These are phyloP conservation scores for Pilobolus umbonatus DNA, from an alignment of 192 early-diverging fungal species.

Conservation along the genomic window DNA sequence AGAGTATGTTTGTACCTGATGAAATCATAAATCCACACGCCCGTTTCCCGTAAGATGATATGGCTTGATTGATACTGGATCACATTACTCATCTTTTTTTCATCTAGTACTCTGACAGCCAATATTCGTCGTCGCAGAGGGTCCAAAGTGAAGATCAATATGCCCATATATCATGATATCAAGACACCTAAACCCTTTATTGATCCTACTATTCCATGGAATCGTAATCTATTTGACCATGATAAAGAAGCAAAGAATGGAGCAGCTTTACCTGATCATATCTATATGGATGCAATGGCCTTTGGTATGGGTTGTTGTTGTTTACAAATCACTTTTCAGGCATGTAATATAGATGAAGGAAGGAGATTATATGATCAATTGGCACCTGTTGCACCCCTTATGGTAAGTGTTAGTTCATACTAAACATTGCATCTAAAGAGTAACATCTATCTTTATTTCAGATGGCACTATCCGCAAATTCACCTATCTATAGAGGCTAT, in stretches of 20 bases:
- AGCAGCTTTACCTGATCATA: slow-evolving; percentile 83
- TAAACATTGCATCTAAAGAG: not conserved
- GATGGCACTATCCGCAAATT: slow-evolving; percentile 86
- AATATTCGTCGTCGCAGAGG: slow-evolving; percentile 94
- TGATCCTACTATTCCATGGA: slow-evolving; percentile 62
- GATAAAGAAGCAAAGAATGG: slow-evolving; percentile 70
- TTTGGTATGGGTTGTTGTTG: slow-evolving; percentile 99
- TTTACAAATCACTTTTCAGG: slow-evolving; percentile 97
- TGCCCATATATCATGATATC: slow-evolving; percentile 90
- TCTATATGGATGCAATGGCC: slow-evolving; percentile 98
- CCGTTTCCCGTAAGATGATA: slow-evolving; percentile 68
- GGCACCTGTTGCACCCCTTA: slow-evolving; percentile 84
- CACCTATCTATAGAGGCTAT: slow-evolving; percentile 92
- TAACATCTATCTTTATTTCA: slow-evolving; percentile 11
- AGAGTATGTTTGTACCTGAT: slow-evolving; percentile 90
- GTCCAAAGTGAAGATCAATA: slow-evolving; percentile 92
- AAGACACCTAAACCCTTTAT: slow-evolving; percentile 89
- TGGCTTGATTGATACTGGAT: not conserved
- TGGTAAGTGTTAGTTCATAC: slow-evolving; percentile 44
- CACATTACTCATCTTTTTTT: slow-evolving; percentile 4
- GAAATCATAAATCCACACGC: slow-evolving; percentile 93
- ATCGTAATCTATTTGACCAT: slow-evolving; percentile 58
- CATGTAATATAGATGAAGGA: slow-evolving; percentile 88
- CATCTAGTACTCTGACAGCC: slow-evolving; percentile 70
- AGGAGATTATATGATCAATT: slow-evolving; percentile 93